Conservation (phyloP, 208 protist species). For the Leptomonas pyrrhocoris region DNA sequence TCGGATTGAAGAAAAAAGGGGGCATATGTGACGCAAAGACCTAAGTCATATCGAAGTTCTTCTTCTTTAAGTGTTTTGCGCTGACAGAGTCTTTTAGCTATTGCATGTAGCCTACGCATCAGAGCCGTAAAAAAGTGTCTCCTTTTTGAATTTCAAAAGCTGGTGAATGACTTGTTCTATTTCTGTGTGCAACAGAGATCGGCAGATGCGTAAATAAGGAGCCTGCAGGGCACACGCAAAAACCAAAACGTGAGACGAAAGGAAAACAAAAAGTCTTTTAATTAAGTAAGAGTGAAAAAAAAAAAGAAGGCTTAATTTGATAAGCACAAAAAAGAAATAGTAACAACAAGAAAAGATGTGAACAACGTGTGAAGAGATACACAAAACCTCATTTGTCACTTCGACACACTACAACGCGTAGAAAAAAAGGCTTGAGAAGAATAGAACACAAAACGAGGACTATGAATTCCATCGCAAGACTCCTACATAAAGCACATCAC, state of each 20-base stretch:
- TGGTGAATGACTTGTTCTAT: neutral
- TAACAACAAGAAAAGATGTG: conserved; percentile 33
- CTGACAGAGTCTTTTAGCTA: too few species aligned
- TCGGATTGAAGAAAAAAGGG: conserved; percentile 5
- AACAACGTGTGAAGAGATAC: conserved; percentile 26
- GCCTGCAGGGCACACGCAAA: neutral
- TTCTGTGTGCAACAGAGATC: neutral
- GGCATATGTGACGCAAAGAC: neutral
- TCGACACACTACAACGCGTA: conserved; percentile 3
- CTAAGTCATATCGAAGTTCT: neutral
- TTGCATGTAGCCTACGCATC: too few species aligned
- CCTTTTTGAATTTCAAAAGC: too few species aligned
- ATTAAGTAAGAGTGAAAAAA: conserved; percentile 5
- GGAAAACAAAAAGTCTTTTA: conserved; percentile 4
- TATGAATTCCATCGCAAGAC: too few species aligned
- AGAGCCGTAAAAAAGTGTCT: too few species aligned
- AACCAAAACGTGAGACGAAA: conserved; percentile 4
- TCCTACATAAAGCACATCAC: too few species aligned
- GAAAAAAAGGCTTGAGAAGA: neutral
- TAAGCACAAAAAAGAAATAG: conserved; percentile 9
- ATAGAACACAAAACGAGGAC: neutral
- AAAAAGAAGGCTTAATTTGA: neutral
- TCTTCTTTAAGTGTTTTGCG: too few species aligned
- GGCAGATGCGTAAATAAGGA: neutral
- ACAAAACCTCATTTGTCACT: neutral